Evolutionary conservation across 176 grass and related monocot genomes (phyloP).

Genomic region (Tuctoria greenei): DNA sequence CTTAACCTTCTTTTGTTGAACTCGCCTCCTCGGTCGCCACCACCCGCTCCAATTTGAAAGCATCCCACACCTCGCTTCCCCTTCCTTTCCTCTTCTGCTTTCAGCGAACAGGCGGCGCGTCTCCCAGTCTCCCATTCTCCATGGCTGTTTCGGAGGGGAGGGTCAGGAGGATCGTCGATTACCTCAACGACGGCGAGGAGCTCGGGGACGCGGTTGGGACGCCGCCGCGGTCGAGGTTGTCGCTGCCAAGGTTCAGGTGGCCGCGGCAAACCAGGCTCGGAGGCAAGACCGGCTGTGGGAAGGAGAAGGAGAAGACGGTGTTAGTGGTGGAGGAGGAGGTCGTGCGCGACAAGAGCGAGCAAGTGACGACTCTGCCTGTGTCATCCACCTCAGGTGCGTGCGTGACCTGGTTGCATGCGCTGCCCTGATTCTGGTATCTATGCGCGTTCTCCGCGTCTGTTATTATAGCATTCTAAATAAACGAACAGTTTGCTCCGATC

Average conservation of each 20-base stretch:
- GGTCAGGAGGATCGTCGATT: conserved; percentile 48
- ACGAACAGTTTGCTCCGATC: background rate
- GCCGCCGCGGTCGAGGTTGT: background rate
- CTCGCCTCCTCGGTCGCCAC: conserved; percentile 1
- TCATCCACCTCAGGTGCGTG: conserved; percentile 23
- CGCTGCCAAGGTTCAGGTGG: conserved; percentile 36
- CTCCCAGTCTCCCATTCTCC: background rate
- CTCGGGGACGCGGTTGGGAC: background rate
- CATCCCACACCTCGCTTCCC: background rate
- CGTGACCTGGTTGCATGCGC: background rate
- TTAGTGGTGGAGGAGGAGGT: background rate
- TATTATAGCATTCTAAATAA: background rate
- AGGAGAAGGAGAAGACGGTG: background rate
- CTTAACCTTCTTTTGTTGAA: too few relatives aligned
- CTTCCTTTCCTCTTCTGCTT: background rate
- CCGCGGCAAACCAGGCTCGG: conserved; percentile 18
- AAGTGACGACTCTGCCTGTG: background rate
- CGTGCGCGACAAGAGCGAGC: background rate
- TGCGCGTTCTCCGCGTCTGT: background rate
- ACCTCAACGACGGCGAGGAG: conserved; percentile 66
- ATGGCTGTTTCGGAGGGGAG: conserved; percentile 3
- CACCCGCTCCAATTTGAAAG: conserved; percentile 56
- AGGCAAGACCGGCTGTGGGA: background rate
- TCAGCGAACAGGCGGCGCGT: conserved; percentile 26
- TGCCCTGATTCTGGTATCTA: background rate